Evolutionary conservation across 352 stramenopile species (phyloP).

Genomic region (Albugo laibachii): DNA sequence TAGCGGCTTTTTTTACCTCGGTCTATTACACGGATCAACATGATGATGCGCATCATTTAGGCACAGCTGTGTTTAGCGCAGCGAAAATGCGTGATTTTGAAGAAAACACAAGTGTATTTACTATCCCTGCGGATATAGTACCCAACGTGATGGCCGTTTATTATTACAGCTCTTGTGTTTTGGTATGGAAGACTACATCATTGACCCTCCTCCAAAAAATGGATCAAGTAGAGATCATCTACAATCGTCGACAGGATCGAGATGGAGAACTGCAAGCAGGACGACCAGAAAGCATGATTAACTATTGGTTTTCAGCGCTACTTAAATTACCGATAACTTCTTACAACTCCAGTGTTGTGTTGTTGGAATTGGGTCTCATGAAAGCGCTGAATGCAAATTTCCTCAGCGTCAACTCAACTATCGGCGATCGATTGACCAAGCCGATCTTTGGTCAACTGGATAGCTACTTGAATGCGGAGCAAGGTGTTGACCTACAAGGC

Average conservation of each 20-base stretch:
- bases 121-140: too few relatives aligned
- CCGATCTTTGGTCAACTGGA: conserved; percentile 2
- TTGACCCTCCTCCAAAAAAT: too few relatives aligned
- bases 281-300: too few relatives aligned
- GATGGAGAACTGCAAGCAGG: not conserved
- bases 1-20: not conserved
- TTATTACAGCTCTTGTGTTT: conserved; percentile 2
- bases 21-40: not conserved
- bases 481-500: conserved; percentile 3
- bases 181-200: not conserved
- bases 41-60: not conserved
- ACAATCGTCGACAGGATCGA: not conserved
- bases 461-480: not conserved
- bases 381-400: conserved; percentile 2
- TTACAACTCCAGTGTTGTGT: not conserved
- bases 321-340: not conserved
- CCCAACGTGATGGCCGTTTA: conserved; percentile 1
- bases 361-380: conserved; percentile 5
- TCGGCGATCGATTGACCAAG: conserved; percentile 3
- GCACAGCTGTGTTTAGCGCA: not conserved
- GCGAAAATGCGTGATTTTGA: conserved; percentile 2
- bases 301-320: too few relatives aligned
- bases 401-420: not conserved
- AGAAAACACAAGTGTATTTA: not conserved
- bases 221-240: too few relatives aligned